phyloP scores from a whole-genome alignment of 2,329 filamentous ascomycete species.

The Trichoderma breve region DNA sequence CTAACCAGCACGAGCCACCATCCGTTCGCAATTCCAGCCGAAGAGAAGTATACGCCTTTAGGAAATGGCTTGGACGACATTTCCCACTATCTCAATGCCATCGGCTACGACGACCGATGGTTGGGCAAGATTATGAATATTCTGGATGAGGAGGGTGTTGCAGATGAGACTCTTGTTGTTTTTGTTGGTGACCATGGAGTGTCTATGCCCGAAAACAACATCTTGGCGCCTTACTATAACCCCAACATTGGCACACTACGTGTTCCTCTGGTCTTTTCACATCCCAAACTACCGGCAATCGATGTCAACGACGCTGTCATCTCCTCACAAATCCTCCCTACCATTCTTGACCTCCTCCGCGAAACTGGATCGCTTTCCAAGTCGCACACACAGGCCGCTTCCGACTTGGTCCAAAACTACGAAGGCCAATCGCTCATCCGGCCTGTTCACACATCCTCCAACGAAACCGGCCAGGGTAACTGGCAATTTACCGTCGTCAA shows the following conservation, averaged over 20 bases:
- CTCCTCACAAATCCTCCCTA: slow-evolving; percentile 35
- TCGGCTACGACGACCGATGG: slow-evolving; percentile 36
- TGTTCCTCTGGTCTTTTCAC: slow-evolving; percentile 34
- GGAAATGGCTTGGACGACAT: slow-evolving; percentile 31
- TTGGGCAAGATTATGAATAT: slow-evolving; percentile 32
- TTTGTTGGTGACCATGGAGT: slow-evolving; percentile 36
- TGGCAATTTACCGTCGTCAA: slow-evolving; percentile 38
- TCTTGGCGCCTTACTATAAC: slow-evolving; percentile 35
- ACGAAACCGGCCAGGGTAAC: slow-evolving; percentile 26
- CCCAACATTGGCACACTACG: slow-evolving; percentile 34
- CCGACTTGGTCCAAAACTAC: slow-evolving; percentile 33
- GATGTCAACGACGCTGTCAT: slow-evolving; percentile 34
- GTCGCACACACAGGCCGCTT: slow-evolving; percentile 27
- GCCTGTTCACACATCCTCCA: slow-evolving; percentile 25
- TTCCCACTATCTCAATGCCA: slow-evolving; percentile 35
- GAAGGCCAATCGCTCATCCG: slow-evolving; percentile 38
- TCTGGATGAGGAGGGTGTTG: slow-evolving; percentile 33
- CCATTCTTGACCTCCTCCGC: slow-evolving; percentile 36
- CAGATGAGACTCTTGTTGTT: slow-evolving; percentile 35
- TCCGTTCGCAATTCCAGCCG: slow-evolving; percentile 32
- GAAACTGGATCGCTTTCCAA: slow-evolving; percentile 34
- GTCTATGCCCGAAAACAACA: slow-evolving; percentile 34
- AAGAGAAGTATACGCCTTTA: slow-evolving; percentile 30
- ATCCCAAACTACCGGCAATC: slow-evolving; percentile 33
- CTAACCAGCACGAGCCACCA: slow-evolving; percentile 38